Percentiles rank a stretch among this genome's conserved stretches.
Conservation (phyloP, 768 basidiomycete species). For the Arthromyces matolae region DNA sequence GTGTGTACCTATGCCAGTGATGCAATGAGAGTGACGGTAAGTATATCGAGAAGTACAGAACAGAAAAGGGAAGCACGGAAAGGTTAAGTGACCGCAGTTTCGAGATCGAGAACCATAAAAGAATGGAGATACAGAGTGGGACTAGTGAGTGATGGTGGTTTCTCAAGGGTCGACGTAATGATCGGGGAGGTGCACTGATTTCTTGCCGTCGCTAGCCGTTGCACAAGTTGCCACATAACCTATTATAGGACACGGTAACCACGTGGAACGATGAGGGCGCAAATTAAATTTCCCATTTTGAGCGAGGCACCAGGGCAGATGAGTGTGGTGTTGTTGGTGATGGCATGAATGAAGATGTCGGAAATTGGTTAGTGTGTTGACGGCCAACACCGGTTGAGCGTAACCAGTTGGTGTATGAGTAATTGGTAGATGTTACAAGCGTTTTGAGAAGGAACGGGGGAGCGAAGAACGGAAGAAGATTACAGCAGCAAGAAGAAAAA, state of each 20-base stretch:
- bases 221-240: no score
- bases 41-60: neutral
- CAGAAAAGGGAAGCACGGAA: neutral
- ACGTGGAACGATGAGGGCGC: constrained; percentile 4
- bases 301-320: neutral
- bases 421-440: neutral
- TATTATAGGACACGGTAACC: neutral
- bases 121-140: neutral
- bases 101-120: neutral
- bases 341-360: neutral
- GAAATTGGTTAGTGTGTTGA: neutral
- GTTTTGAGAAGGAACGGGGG: no score
- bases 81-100: no score
- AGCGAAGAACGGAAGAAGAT: neutral
- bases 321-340: neutral
- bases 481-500: no score
- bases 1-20: constrained; percentile 10
- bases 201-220: no score
- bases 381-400: no score
- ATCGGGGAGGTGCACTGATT: no score
- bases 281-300: neutral
- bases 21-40: no score
- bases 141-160: no score
- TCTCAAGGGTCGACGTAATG: no score
- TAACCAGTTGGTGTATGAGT: no score